Percentiles rank a stretch among this genome's conserved stretches.
Conservation (phyloP, 2,329 filamentous ascomycete genomes). For the Lasiodiplodia hormozganensis region DNA sequence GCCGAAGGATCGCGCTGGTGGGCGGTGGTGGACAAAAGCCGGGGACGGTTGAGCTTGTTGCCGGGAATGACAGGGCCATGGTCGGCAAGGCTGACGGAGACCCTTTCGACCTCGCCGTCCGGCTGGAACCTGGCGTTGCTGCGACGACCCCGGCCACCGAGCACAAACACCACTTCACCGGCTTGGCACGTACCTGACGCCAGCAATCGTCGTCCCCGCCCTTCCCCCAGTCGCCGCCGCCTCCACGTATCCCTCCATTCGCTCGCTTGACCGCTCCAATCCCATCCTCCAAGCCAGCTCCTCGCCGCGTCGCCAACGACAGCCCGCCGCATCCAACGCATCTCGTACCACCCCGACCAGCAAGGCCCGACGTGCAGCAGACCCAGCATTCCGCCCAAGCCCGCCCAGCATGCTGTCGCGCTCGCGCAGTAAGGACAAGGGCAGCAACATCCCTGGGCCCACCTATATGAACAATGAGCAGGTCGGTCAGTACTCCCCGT, state of each 20-base stretch:
- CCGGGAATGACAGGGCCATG: background rate
- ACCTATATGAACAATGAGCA: conserved; percentile 46
- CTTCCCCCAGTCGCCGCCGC: conserved; percentile 1
- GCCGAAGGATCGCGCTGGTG: background rate
- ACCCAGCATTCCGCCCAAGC: conserved; percentile 29
- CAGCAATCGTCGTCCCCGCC: conserved; percentile 16
- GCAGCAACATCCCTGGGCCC: conserved; percentile 43
- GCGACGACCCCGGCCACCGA: conserved; percentile 10
- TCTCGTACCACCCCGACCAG: background rate
- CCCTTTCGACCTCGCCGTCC: background rate
- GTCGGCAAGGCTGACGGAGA: background rate
- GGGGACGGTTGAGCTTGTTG: conserved; percentile 1
- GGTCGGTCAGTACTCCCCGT: conserved; percentile 44
- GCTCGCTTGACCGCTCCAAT: conserved; percentile 25
- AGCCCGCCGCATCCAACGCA: background rate
- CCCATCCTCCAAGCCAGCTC: background rate
- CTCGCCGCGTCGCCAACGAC: background rate
- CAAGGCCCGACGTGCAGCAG: background rate
- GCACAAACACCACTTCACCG: conserved; percentile 8
- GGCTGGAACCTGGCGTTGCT: background rate
- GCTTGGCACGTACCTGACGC: conserved; percentile 15
- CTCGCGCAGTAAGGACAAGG: conserved; percentile 44
- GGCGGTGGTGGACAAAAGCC: background rate
- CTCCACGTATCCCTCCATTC: conserved; percentile 19
- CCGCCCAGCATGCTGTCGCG: conserved; percentile 38